These are phyloP conservation scores for Lecanosticta acicola DNA, from an alignment of 2,329 filamentous ascomycete species.

Conservation along the genomic window DNA sequence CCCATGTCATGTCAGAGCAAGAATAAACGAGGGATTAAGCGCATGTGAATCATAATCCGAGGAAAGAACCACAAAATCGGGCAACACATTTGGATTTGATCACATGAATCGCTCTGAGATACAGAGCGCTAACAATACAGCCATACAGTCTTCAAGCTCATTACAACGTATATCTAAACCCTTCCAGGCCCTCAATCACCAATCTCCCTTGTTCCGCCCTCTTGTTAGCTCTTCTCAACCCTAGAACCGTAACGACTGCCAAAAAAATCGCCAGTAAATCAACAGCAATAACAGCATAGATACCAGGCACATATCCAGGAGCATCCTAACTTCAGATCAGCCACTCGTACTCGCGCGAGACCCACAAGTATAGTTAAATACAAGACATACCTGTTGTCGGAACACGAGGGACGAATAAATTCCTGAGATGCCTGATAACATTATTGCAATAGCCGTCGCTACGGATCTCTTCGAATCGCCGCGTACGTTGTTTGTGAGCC, in stretches of 20 bases:
- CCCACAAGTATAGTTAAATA: no score
- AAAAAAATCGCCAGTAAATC: slow-evolving; percentile 34
- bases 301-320: slow-evolving; percentile 9
- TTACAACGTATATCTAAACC: slow-evolving; percentile 21
- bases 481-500: slow-evolving; percentile 73
- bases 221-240: slow-evolving; percentile 34
- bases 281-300: slow-evolving; percentile 10
- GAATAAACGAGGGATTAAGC: no score
- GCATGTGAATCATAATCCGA: no score
- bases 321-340: no score
- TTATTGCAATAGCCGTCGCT: slow-evolving; percentile 14
- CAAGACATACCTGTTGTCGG: slow-evolving; percentile 15
- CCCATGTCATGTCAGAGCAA: no score
- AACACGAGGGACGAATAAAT: slow-evolving; percentile 16
- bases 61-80: no score
- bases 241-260: slow-evolving; percentile 30
- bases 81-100: no score
- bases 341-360: no score
- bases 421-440: slow-evolving; percentile 9
- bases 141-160: no score
- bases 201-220: slow-evolving; percentile 36
- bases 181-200: slow-evolving; percentile 31
- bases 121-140: no score
- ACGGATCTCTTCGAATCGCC: slow-evolving; percentile 15
- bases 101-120: no score